Evolutionary conservation across 257 asterid genomes (phyloP).

Genomic region (Capsicum rhomboideum): DNA sequence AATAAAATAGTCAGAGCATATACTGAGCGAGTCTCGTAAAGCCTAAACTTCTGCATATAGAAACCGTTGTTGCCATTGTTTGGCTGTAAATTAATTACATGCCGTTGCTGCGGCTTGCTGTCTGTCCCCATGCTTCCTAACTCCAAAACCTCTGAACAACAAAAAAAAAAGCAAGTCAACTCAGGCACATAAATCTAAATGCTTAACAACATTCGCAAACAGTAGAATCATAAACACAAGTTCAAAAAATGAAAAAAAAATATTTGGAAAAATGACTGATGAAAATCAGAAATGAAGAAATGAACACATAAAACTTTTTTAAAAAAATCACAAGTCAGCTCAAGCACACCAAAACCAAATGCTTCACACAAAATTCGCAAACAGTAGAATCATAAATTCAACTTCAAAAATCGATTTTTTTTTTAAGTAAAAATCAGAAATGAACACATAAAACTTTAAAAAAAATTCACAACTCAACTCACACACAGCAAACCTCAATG

Average conservation of each 20-base stretch:
- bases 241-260: not conserved
- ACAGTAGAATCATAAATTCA: not conserved
- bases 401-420: not conserved
- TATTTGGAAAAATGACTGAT: too few species aligned
- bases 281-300: too few species aligned
- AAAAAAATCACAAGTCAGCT: not conserved
- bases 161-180: not conserved
- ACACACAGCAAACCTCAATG: not conserved
- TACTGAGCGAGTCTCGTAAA: constrained; percentile 90
- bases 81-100: constrained; percentile 16
- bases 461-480: not conserved
- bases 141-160: not conserved
- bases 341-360: not conserved
- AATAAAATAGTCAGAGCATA: not conserved
- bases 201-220: not conserved
- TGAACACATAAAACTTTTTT: too few species aligned
- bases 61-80: not conserved
- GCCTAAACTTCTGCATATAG: constrained; percentile 63
- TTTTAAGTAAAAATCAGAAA: too few species aligned
- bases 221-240: not conserved
- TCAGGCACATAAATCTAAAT: not conserved
- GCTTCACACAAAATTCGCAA: not conserved
- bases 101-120: constrained; percentile 1
- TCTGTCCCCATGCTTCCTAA: constrained; percentile 35
- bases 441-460: too few species aligned